These are phyloP conservation scores for Fusarium duplospermum DNA, from an alignment of 2,329 filamentous ascomycete species.

Conservation along the genomic window DNA sequence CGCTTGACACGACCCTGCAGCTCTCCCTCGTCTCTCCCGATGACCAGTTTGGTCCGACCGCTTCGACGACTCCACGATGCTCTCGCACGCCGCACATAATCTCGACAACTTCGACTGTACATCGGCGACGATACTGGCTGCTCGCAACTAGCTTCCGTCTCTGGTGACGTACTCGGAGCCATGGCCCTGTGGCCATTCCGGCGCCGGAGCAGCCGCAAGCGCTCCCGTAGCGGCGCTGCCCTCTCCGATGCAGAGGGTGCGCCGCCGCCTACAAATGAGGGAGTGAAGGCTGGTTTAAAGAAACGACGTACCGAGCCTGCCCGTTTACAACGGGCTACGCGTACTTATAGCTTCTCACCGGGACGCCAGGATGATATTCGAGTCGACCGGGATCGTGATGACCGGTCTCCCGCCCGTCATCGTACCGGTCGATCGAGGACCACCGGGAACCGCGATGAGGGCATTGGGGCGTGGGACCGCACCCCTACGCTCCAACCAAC, in stretches of 20 bases:
- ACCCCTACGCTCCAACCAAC: slow-evolving; percentile 70
- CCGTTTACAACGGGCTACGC: slow-evolving; percentile 60
- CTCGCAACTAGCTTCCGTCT: slow-evolving; percentile 37
- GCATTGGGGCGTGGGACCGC: slow-evolving; percentile 45
- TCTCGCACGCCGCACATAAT: slow-evolving; percentile 44
- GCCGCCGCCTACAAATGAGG: slow-evolving; percentile 51
- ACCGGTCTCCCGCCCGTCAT: slow-evolving; percentile 36
- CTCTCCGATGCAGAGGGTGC: slow-evolving; percentile 63
- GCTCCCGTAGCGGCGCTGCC: slow-evolving; percentile 64
- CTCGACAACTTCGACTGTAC: slow-evolving; percentile 38
- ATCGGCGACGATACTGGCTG: slow-evolving; percentile 38
- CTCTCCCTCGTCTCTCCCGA: slow-evolving; percentile 34
- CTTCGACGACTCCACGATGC: slow-evolving; percentile 45
- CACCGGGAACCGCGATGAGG: slow-evolving; percentile 22
- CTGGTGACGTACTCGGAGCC: slow-evolving; percentile 40
- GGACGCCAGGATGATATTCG: slow-evolving; percentile 67
- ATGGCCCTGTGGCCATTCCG: slow-evolving; percentile 91
- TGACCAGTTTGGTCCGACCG: slow-evolving; percentile 43
- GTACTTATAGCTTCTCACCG: slow-evolving; percentile 72
- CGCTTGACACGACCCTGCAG: slow-evolving; percentile 39
- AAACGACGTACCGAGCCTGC: slow-evolving; percentile 60
- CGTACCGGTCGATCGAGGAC: slow-evolving; percentile 29
- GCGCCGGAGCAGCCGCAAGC: slow-evolving; percentile 76
- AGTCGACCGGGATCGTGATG: slow-evolving; percentile 46
- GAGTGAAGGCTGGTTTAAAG: slow-evolving; percentile 48